phyloP scores from a whole-genome alignment of 306 rosid genomes.

The Lupinus albus region DNA sequence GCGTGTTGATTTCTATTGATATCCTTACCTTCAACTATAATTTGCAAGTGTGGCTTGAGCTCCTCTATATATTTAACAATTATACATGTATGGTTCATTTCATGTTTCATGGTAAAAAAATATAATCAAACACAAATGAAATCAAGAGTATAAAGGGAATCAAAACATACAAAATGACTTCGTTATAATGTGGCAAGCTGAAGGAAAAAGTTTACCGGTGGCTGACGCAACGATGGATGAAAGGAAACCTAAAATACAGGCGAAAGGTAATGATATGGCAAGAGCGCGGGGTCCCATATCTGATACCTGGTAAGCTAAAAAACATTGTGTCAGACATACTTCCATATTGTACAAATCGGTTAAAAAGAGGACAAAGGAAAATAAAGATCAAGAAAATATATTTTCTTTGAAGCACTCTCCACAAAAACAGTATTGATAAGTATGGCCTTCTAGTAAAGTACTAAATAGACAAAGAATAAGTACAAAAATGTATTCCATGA shows the following conservation, averaged over 20 bases:
- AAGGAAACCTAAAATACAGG: constrained; percentile 70
- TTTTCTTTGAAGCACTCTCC: background rate
- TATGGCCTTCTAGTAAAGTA: constrained; percentile 16
- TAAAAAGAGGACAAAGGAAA: constrained; percentile 13
- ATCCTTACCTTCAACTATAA: constrained; percentile 21
- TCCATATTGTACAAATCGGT: constrained; percentile 15
- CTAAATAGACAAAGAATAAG: constrained; percentile 11
- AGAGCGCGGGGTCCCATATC: constrained; percentile 86
- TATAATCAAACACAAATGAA: background rate
- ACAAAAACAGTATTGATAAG: background rate
- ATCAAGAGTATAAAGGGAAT: background rate
- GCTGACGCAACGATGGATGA: constrained; percentile 79
- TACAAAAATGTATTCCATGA: background rate
- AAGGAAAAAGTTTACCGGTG: constrained; percentile 64
- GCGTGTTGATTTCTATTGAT: background rate
- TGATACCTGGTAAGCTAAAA: constrained; percentile 64
- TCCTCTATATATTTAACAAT: constrained; percentile 4
- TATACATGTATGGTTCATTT: background rate
- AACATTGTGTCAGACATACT: constrained; percentile 32
- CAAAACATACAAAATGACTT: background rate
- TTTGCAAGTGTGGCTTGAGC: background rate
- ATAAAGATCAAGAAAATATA: background rate
- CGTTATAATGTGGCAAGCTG: constrained; percentile 30
- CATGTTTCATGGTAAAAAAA: background rate
- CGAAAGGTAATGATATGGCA: constrained; percentile 78